Evolutionary conservation across 176 grass and related monocot genomes (phyloP), one percentile per base, ranked within the genome.

Genomic region (Bothriochloa decipiens): DNA sequence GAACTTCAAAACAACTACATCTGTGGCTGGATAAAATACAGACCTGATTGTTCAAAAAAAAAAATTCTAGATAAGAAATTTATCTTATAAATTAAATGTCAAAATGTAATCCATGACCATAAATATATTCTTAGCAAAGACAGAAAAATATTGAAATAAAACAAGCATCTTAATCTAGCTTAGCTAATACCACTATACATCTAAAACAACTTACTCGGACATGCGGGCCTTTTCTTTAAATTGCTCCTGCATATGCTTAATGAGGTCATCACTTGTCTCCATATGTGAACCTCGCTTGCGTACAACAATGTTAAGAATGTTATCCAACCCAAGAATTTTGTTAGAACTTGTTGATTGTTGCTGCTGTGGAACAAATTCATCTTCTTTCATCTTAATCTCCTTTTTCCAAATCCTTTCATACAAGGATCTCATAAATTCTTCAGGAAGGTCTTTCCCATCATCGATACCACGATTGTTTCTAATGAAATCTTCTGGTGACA

Each of bases 341-440:
- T 96, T 99, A 76, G 96, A 91, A 80, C 78, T 90, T 83, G 86
- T 91, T 72, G 93, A 90, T 80, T 96, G 90, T 75, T 92, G 87
- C 57, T 96, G 91, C 65, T 99, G 93, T 68, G 86, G 93, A 76
- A 94, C 94, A 74, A 96, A 92, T 72, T 92, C 86, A 49, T 96
- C 96, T 87, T 95, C 96, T 86, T 99, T 99, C 96, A 99, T 96
- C 86, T 96, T 99, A 75, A 99, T 99, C 88, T 99, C 96, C 58
- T 96, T 93, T 85, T 91, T 96, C 63, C 91, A 83, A 78, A 99
- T 96, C 84, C 96, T 99, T 87, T 78, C 90, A 84, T 94, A 99
- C 76, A 99, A 93, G 41, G 96, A 99, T 82, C 93, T 96, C 93
- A 99, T 90, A 91, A 94, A 96, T 81, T 99, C 97, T 85, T 99